Evolutionary conservation across 1,284 basidiomycete species (phyloP), one percentile per base, ranked within the genome.

Genomic region (Gymnopus androsaceus): DNA sequence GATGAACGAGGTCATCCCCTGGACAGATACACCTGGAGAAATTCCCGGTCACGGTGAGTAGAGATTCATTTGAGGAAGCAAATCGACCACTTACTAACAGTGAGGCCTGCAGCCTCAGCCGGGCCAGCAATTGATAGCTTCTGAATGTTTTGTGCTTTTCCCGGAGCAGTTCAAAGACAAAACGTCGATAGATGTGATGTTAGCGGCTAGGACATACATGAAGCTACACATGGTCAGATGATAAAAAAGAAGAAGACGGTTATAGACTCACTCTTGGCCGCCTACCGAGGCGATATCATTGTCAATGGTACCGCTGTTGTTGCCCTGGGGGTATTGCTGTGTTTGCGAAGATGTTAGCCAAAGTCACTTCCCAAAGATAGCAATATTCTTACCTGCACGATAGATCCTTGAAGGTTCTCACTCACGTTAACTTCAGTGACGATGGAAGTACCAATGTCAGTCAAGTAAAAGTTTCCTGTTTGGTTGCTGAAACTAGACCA

Each of bases 391-490:
- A 74, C 76, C 68, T 73, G 73, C 34, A 82, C 75, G 46, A 81
- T 71, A 19, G 69, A 69, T 4, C 68, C 72, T 54, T 72, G 72
- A 48, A 83, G 70, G 57, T 76, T 74, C 51, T 71, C 62, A 64
- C 76, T 72, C 49, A 83, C 70, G 44, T 72, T 70, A 40, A 81
- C 72, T 67, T 82, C 80, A 1, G 76, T 78, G 48, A 83, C 70
- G 9, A 66, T 65, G 6, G 73, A 64, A 14, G 75, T 78, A 23
- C 66, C 71, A 54, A 78, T 70, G 59, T 82, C 79, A 14, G 72
- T 77, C 23, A 82, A 61, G 66, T 77, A 82, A 68, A 78, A 80
- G 67, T 75, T 79, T 9, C 75, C 75, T 1, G 77, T 80, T 67
- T 74, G 69, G 40, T 63, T 63, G 64, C 75, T 77, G 67, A 75